A percentile compares a stretch with the other conserved stretches of the same genome.
These are phyloP conservation scores for Artemisia argyi DNA, from an alignment of 129 eudicot genomes.

Conservation along the genomic window DNA sequence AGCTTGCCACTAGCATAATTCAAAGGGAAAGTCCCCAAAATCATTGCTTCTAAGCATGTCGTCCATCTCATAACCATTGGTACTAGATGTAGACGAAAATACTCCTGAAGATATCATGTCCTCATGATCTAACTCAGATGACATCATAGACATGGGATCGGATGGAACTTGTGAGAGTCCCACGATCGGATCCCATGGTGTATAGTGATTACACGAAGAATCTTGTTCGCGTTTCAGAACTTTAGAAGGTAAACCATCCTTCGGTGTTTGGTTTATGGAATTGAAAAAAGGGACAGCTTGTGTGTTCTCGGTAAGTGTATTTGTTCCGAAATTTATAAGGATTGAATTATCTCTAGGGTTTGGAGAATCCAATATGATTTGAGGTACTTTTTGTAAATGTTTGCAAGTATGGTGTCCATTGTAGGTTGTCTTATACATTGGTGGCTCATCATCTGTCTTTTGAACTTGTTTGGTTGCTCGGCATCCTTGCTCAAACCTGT, in stretches of 20 bases:
- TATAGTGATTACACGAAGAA: background rate
- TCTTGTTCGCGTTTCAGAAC: background rate
- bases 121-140: constrained; percentile 33
- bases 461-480: constrained; percentile 60
- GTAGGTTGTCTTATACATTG: constrained; percentile 46
- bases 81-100: constrained; percentile 43
- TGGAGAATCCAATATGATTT: constrained; percentile 26
- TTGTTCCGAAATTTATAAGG: constrained; percentile 35
- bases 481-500: constrained; percentile 56
- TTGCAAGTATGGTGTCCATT: constrained; percentile 47
- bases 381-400: constrained; percentile 23
- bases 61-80: constrained; percentile 25
- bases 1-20: constrained; percentile 1
- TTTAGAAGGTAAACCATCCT: no score
- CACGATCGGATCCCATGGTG: background rate
- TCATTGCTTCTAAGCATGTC: constrained; percentile 18
- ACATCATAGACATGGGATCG: constrained; percentile 32
- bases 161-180: constrained; percentile 29
- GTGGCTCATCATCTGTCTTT: constrained; percentile 34
- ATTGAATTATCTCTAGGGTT: constrained; percentile 29
- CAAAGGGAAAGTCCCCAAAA: constrained; percentile 18
- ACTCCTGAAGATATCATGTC: constrained; percentile 42
- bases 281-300: constrained; percentile 3
- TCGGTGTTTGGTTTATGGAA: background rate
- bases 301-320: background rate